Base-by-base conservation (phyloP, 805 yeast genomes). In the Candida patagonica region DNA sequence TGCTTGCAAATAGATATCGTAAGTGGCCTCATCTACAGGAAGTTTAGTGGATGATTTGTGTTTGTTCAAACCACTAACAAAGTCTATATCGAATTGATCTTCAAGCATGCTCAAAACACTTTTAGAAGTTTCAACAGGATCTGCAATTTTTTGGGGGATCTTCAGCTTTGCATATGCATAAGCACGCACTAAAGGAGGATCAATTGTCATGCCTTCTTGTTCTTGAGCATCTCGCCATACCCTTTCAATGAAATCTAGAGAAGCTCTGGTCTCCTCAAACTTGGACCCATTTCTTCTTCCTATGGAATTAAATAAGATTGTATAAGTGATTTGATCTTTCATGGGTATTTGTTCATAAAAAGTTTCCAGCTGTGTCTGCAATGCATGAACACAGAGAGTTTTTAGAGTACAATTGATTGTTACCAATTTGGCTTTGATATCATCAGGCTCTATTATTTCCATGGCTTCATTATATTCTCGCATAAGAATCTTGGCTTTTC, bases 311-410 rank as follows among this genome's bases (percentile, higher is more conserved):
- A 29, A 23, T 15, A 38, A 5, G 7, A 38, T 38, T 2, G 41
- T 30, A 20, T 38, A 38, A 9, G 36, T 38, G 8, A n/a, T 22
- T 3, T 12, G 5, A 20, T 38, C 33, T n/a, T 19, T 30, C n/a
- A 16, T 13, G 15, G 38, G 30, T 5, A 29, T 4, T 4, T 15
- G 8, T 17, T 21, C 16, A 23, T 23, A 15, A 20, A 33, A 33
- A 3, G 10, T 20, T 4, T 6, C 16, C 19, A 33, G 27, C 27
- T 33, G 15, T n/a, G 5, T 22, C 12, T 20, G 5, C 10, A 20
- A n/a, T 2, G 37, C 23, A 9, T 23, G 4, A 4, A 22, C 16
- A 20, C n/a, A 20, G 4, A 33, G 23, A 6, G 22, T 15, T 7
- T 15, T 21, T 8, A 33, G 16, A 5, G 23, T 20, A 23, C 12